These are phyloP conservation scores for Balansia obtecta DNA, from an alignment of 2,329 filamentous ascomycete species.

Conservation along the genomic window DNA sequence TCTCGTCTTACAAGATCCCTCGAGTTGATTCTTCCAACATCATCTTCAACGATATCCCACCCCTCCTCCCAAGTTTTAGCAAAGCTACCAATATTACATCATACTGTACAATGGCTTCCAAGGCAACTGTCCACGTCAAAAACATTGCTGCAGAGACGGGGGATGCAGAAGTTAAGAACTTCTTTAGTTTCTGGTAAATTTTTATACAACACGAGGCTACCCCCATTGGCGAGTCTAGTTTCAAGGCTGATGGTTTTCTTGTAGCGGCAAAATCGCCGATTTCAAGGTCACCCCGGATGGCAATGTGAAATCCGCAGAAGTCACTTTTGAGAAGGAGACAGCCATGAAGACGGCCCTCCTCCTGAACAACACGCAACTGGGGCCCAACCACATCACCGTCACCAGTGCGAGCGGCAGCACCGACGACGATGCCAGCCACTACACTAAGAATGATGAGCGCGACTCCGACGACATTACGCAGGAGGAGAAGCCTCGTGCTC, in stretches of 20 bases:
- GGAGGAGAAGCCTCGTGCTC: slow-evolving; percentile 90
- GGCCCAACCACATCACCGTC: slow-evolving; percentile 69
- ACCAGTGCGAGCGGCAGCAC: slow-evolving; percentile 54
- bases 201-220: not conserved
- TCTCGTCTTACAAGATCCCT: too few species aligned
- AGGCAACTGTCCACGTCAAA: slow-evolving; percentile 58
- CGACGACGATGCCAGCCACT: slow-evolving; percentile 47
- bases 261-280: slow-evolving; percentile 78
- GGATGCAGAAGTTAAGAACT: slow-evolving; percentile 87
- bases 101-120: slow-evolving; percentile 6
- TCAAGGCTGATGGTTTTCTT: not conserved
- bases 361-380: slow-evolving; percentile 92
- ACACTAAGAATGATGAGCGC: slow-evolving; percentile 41
- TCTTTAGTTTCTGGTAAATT: slow-evolving; percentile 88
- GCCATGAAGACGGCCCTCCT: slow-evolving; percentile 94
- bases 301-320: slow-evolving; percentile 70
- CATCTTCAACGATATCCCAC: not conserved
- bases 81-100: too few species aligned
- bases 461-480: slow-evolving; percentile 66
- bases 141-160: slow-evolving; percentile 74
- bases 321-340: slow-evolving; percentile 93
- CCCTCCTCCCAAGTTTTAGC: too few species aligned
- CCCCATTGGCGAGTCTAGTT: not conserved
- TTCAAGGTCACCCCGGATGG: slow-evolving; percentile 62
- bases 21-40: not conserved